phyloP scores from a whole-genome alignment of 352 stramenopile species.

The Globisporangium cederbergense region DNA sequence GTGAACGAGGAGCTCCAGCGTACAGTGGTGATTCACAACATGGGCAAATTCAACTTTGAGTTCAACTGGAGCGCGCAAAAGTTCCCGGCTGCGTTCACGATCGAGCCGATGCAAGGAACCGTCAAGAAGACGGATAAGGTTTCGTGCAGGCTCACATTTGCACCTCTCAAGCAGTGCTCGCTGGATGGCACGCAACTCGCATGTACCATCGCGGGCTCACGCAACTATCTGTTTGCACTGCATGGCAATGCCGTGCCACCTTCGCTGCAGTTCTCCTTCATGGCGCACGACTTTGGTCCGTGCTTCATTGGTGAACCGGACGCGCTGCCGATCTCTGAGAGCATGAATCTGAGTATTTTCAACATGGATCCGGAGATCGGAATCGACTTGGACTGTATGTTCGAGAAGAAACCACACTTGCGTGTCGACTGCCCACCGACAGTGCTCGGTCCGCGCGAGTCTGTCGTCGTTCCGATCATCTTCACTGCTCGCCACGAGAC shows the following conservation, averaged over 20 bases:
- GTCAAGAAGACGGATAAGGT: constrained; percentile 88
- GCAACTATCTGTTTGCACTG: constrained; percentile 76
- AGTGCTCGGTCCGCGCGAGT: constrained; percentile 77
- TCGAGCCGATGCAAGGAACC: constrained; percentile 77
- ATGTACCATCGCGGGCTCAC: constrained; percentile 86
- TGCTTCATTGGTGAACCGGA: constrained; percentile 90
- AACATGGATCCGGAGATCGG: constrained; percentile 84
- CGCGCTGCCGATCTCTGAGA: constrained; percentile 49
- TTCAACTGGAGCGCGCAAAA: constrained; percentile 77
- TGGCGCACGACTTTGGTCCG: constrained; percentile 87
- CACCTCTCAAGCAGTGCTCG: constrained; percentile 63
- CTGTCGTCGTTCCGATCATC: constrained; percentile 69
- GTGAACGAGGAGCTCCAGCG: constrained; percentile 78
- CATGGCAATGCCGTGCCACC: constrained; percentile 78
- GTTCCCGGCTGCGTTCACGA: constrained; percentile 37
- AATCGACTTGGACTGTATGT: constrained; percentile 88
- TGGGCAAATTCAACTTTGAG: constrained; percentile 95
- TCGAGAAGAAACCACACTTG: constrained; percentile 84
- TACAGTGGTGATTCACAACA: constrained; percentile 85
- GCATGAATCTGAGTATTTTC: constrained; percentile 58
- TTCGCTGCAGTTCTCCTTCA: constrained; percentile 88
- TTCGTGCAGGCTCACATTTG: constrained; percentile 70
- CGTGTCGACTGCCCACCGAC: constrained; percentile 83
- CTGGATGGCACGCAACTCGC: constrained; percentile 68
- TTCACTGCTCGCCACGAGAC: constrained; percentile 87